Base-by-base conservation (phyloP, 2,329 filamentous ascomycete species). In the Didymella pinodella region DNA sequence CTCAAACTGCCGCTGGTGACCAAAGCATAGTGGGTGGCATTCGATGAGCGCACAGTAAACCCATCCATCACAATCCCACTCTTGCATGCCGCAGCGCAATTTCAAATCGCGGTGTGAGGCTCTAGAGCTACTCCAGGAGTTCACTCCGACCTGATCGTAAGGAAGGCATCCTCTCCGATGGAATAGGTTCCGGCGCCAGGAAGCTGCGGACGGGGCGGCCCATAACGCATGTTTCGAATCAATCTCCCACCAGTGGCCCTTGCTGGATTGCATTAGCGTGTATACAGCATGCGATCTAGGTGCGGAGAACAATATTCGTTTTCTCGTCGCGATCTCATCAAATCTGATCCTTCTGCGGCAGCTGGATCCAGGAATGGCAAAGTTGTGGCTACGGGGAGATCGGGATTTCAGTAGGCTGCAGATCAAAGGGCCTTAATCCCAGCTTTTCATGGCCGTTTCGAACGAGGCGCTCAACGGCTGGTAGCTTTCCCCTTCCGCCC, bases 191-290 rank as follows among this genome's bases (percentile, higher is more conserved):
- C 22, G 32, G 56, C 11, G 46, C 41, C 46, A 50, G 45, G 45
- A 46, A 46, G 46, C 25, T 44, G 48, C 48, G 50, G 49, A 50
- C 56, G 56, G 56, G 16, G 56, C 56, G 56, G 56, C 38, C 56
- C 56, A 54, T 50, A 25, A 48, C 26, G 38, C 55, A 41, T 53
- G 29, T 28, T 36, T 50, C 55, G 43, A 34, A 22, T 32, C 25
- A 12, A 45, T 6, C 26, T 31, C n/a, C 41, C 32, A 34, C 14
- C 26, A 12, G 20, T 10, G 41, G 12, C 50, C 43, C 36, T 53
- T 31, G n/a, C 41, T 8, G 2, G 28, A 36, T 18, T 45, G 52
- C 47, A 52, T 52, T 60, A 60, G 57, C 57, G 52, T 60, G 57
- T 60, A 60, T 60, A 60, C 52, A 45, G 7, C 16, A 32, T 52